phyloP scores from a whole-genome alignment of 169 alveolate genomes.

The Miamiensis avidus region DNA sequence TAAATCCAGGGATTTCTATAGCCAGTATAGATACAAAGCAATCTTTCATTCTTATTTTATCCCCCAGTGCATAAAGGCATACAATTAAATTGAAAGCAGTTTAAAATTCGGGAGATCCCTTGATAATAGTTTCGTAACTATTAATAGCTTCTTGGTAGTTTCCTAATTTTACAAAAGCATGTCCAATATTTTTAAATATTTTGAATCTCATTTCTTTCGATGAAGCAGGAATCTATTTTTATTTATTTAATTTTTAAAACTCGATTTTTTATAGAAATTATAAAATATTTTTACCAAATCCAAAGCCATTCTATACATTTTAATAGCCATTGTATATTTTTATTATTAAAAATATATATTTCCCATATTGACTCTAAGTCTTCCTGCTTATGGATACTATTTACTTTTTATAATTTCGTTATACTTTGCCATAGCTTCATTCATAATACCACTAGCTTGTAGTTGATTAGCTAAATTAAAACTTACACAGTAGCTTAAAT shows the following conservation, averaged over 20 bases:
- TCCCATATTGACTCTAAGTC: constrained; percentile 92
- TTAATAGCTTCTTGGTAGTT: constrained; percentile 78
- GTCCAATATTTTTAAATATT: constrained; percentile 82
- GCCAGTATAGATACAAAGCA: constrained; percentile 76
- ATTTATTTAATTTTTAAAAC: no score
- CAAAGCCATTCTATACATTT: constrained; percentile 90
- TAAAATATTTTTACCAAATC: constrained; percentile 54
- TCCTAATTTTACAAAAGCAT: constrained; percentile 77
- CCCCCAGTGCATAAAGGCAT: constrained; percentile 87
- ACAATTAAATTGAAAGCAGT: constrained; percentile 86
- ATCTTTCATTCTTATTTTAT: constrained; percentile 84
- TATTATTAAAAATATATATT: constrained; percentile 87
- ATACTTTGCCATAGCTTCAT: constrained; percentile 88
- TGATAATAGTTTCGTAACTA: constrained; percentile 77
- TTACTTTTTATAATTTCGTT: constrained; percentile 85
- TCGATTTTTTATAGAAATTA: no score
- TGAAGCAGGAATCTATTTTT: constrained; percentile 51
- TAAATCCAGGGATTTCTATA: constrained; percentile 77
- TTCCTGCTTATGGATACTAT: constrained; percentile 84
- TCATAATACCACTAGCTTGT: constrained; percentile 84
- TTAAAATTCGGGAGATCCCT: constrained; percentile 78
- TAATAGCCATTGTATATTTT: constrained; percentile 84
- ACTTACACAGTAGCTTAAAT: constrained; percentile 86
- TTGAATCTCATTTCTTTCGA: constrained; percentile 83
- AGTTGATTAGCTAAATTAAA: constrained; percentile 87